Evolutionary conservation across 345 rosid genomes (phyloP).

Genomic region (Capsella bursapastoris): DNA sequence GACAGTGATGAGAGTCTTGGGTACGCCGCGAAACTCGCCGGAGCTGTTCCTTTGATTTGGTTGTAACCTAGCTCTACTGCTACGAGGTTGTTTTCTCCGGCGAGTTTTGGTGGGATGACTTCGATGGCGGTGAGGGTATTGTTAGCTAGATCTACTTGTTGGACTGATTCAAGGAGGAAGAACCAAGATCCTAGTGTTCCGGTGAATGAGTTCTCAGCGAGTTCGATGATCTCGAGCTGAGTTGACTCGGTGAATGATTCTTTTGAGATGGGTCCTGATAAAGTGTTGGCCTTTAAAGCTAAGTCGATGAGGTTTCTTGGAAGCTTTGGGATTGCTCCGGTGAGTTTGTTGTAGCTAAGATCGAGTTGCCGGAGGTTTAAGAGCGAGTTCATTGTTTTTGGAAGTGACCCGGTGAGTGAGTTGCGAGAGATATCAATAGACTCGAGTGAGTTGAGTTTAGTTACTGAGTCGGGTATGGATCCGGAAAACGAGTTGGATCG

Average conservation of each 20-base stretch:
- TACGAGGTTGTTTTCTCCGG: slow-evolving; percentile 56
- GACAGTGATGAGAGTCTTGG: slow-evolving; percentile 72
- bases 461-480: slow-evolving; percentile 55
- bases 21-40: slow-evolving; percentile 58
- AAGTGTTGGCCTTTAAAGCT: slow-evolving; percentile 66
- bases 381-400: slow-evolving; percentile 49
- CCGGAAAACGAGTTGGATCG: slow-evolving; percentile 77
- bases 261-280: slow-evolving; percentile 63
- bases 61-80: slow-evolving; percentile 87
- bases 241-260: slow-evolving; percentile 59
- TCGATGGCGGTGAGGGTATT: slow-evolving; percentile 64
- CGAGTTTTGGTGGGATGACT: slow-evolving; percentile 50
- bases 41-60: slow-evolving; percentile 57
- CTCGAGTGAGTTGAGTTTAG: slow-evolving; percentile 54
- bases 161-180: slow-evolving; percentile 68
- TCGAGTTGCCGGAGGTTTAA: slow-evolving; percentile 60
- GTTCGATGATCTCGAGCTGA: slow-evolving; percentile 78
- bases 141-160: slow-evolving; percentile 78
- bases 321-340: slow-evolving; percentile 69
- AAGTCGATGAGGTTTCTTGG: slow-evolving; percentile 63
- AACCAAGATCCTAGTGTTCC: slow-evolving; percentile 80
- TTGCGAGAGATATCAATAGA: slow-evolving; percentile 69
- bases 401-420: slow-evolving; percentile 67
- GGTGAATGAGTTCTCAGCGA: slow-evolving; percentile 73
- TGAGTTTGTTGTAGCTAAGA: slow-evolving; percentile 75